Conservation (phyloP, 768 basidiomycete species). For the Psilocybe tampanensis region DNA sequence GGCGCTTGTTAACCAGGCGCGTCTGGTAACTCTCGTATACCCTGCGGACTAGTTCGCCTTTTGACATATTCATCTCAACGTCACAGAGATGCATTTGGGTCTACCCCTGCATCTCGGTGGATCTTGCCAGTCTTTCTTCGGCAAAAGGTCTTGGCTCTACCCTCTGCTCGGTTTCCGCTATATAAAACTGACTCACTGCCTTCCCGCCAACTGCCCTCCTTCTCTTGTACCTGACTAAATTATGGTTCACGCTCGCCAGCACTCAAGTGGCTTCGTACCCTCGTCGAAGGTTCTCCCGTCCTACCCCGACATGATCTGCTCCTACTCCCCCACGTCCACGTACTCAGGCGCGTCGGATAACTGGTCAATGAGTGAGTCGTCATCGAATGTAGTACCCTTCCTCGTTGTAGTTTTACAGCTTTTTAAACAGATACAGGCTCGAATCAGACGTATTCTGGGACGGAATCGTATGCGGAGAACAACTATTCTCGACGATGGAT, state of each 20-base stretch:
- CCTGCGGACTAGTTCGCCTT: constrained; percentile 18
- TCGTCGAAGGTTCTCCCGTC: constrained; percentile 14
- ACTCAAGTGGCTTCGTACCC: constrained; percentile 14
- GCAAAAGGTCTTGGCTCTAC: constrained; percentile 16
- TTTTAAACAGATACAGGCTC: constrained; percentile 8
- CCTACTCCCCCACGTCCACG: constrained; percentile 17
- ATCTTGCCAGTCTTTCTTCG: constrained; percentile 23
- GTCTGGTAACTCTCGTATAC: constrained; percentile 13
- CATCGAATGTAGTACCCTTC: not conserved
- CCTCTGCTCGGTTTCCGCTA: constrained; percentile 17
- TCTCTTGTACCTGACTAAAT: constrained; percentile 18
- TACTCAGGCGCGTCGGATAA: constrained; percentile 16
- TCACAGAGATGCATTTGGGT: constrained; percentile 18
- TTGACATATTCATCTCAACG: constrained; percentile 19
- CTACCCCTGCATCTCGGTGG: constrained; percentile 20
- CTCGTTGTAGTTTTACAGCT: not conserved
- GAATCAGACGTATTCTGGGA: constrained; percentile 11
- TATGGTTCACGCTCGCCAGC: constrained; percentile 24
- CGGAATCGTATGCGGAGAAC: constrained; percentile 2
- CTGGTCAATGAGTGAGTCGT: constrained; percentile 24
- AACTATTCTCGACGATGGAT: constrained; percentile 13
- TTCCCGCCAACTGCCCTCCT: constrained; percentile 11
- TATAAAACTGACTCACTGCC: constrained; percentile 23
- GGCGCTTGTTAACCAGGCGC: constrained; percentile 20
- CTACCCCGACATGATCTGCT: constrained; percentile 15